Percentiles rank a stretch among this genome's conserved stretches.
These are phyloP conservation scores for Ophiorrhiza pumila DNA, from an alignment of 257 asterid species.

Conservation along the genomic window DNA sequence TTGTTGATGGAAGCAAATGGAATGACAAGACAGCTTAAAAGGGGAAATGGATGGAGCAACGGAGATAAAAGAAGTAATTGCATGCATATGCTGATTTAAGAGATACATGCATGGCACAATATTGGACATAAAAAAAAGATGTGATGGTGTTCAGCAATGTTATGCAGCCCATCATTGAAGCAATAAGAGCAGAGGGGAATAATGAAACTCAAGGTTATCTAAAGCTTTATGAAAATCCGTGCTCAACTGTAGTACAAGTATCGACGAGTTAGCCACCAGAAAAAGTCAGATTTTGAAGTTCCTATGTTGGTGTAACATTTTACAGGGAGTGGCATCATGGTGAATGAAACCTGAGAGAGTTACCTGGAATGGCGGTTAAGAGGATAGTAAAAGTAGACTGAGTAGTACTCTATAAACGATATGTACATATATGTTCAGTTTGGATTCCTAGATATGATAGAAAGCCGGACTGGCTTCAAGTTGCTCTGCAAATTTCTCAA, in stretches of 20 bases:
- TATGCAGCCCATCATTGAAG: no score
- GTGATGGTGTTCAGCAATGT: no score
- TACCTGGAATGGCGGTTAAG: background rate
- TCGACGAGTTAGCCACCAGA: background rate
- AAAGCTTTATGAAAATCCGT: background rate
- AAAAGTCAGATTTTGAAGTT: background rate
- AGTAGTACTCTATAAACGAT: background rate
- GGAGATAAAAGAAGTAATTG: no score
- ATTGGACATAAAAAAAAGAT: no score
- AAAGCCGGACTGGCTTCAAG: slow-evolving; percentile 52
- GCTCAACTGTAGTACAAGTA: background rate
- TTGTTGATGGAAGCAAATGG: no score
- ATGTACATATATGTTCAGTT: slow-evolving; percentile 4
- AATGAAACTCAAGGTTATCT: background rate
- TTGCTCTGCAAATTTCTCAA: slow-evolving; percentile 47
- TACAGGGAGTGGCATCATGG: background rate
- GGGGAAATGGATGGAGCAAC: no score
- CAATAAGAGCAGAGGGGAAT: no score
- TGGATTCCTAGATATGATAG: slow-evolving; percentile 31
- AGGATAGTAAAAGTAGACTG: background rate
- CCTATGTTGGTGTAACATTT: background rate
- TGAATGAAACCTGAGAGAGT: background rate
- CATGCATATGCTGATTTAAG: no score
- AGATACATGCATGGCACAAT: no score
- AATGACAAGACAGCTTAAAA: no score